phyloP scores from a whole-genome alignment of 495 filamentous ascomycete genomes.

The Podospora bellae-mahoneyi region DNA sequence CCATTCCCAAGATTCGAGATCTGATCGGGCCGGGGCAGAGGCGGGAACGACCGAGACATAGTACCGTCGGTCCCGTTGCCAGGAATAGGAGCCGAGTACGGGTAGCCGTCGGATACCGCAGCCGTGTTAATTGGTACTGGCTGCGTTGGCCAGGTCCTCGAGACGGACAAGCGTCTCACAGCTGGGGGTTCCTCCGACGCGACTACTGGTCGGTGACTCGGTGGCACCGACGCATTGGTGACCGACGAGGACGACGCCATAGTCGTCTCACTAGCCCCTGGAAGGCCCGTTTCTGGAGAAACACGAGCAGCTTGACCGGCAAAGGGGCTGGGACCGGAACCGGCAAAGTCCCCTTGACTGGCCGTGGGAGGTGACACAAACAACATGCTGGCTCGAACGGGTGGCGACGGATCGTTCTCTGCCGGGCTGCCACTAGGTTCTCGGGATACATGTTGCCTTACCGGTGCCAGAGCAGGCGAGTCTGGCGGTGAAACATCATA shows the following conservation, averaged over 20 bases:
- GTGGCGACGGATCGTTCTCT: slow-evolving; percentile 19
- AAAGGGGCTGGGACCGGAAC: slow-evolving; percentile 6
- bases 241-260: slow-evolving; percentile 18
- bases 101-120: slow-evolving; percentile 34
- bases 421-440: slow-evolving; percentile 20
- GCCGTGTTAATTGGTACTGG: slow-evolving; percentile 21
- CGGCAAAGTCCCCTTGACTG: slow-evolving; percentile 5
- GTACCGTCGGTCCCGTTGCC: slow-evolving; percentile 23
- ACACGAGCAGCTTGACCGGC: slow-evolving; percentile 16
- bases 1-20: slow-evolving; percentile 24
- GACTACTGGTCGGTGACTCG: slow-evolving; percentile 7
- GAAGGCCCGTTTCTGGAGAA: slow-evolving; percentile 10
- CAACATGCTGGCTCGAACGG: slow-evolving; percentile 5
- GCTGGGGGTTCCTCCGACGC: slow-evolving; percentile 18
- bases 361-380: slow-evolving; percentile 7
- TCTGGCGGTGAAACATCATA: slow-evolving; percentile 56
- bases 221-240: slow-evolving; percentile 14
- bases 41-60: slow-evolving; percentile 33
- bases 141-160: slow-evolving; percentile 46
- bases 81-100: slow-evolving; percentile 38
- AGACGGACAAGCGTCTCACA: slow-evolving; percentile 35
- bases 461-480: slow-evolving; percentile 33
- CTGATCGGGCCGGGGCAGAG: slow-evolving; percentile 33
- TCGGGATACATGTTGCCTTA: slow-evolving; percentile 17
- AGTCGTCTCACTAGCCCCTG: background rate